Evolutionary conservation across 1,284 basidiomycete genomes (phyloP), one percentile per base, ranked within the genome.

Genomic region (Vanrija humicola): DNA sequence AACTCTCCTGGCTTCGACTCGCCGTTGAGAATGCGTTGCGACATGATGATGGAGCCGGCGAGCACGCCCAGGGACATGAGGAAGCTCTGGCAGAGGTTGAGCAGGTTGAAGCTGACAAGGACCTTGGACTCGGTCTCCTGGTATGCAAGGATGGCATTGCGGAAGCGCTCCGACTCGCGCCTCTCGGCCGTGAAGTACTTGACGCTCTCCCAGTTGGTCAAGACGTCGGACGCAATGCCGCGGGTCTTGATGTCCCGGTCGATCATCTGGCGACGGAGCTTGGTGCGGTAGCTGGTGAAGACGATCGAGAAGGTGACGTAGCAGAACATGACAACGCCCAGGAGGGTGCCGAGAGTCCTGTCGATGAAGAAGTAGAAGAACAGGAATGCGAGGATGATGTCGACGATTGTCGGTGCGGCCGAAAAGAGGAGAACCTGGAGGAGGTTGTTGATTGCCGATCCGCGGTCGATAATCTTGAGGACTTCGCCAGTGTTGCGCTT

Each of bases 141-240:
- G 68, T 96, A 97, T n/a, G 85, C 80, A 21, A 82, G 79, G 38
- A 98, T 81, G 52, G 95, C 86, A 53, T 86, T 85, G 73, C 93
- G 89, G 73, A 96, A 98, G 72, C 93, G 89, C 0, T 82, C 80
- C 16, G 93, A 81, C 77, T 98, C 94, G 68, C 87, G 88, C 54
- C 82, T 82, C 76, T 98, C 95, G 66, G 98, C 97, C 78, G 95
- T 97, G 98, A 98, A 61, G 75, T 91, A 92, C 82, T 98, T 99
- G 66, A 99, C 96, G 16, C 93, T 93, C 73, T 99, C 95, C 73
- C 92, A 98, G 73, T 99, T 99, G 71, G 97, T 92, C 51, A 99
- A 79, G 0, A 92, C 91, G 70, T 99, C 96, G n/a, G 96, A 89
- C 1, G 91, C 91, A 3, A 89, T 86, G 0, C 90, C 90, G 0